phyloP scores from a whole-genome alignment of 2,329 filamentous ascomycete species.

The Aspergillus neotritici region DNA sequence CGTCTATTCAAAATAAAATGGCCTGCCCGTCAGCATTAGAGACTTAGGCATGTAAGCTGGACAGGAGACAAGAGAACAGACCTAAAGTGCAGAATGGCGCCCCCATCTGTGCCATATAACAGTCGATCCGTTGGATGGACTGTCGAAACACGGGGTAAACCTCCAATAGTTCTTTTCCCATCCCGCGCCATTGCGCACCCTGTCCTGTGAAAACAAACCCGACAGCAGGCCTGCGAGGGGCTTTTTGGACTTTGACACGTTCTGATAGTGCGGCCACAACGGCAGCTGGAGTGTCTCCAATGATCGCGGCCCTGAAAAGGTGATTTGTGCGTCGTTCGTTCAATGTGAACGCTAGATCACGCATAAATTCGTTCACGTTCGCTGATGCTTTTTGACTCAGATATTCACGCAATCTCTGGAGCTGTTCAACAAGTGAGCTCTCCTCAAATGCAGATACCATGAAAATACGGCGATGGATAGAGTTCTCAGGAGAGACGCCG shows the following conservation, averaged over 20 bases:
- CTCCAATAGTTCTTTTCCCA: constrained; percentile 26
- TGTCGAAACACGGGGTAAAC: constrained; percentile 16
- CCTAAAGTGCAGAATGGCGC: constrained; percentile 17
- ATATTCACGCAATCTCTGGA: constrained; percentile 8
- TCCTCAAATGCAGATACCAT: constrained; percentile 23
- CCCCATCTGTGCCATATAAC: constrained; percentile 11
- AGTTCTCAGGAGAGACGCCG: constrained; percentile 1
- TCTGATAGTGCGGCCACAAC: constrained; percentile 5
- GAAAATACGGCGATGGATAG: constrained; percentile 9
- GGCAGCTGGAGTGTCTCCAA: constrained; percentile 1
- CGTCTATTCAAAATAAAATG: constrained; percentile 3
- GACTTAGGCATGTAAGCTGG: too few relatives aligned
- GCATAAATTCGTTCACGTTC: constrained; percentile 9
- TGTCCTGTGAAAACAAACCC: constrained; percentile 32
- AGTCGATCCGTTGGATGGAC: constrained; percentile 9
- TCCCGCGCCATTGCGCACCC: constrained; percentile 29
- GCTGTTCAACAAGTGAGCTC: constrained; percentile 10
- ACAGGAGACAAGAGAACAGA: constrained; percentile 1
- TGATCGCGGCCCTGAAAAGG: constrained; percentile 14
- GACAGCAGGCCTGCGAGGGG: constrained; percentile 6
- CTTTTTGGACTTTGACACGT: constrained; percentile 3
- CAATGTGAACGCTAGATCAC: constrained; percentile 19
- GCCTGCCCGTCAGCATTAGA: too few relatives aligned
- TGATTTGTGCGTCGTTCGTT: constrained; percentile 16
- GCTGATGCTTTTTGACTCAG: not conserved